Evolutionary conservation across 2,329 filamentous ascomycete genomes (phyloP).

Genomic region (Hansfordia pulvinata): DNA sequence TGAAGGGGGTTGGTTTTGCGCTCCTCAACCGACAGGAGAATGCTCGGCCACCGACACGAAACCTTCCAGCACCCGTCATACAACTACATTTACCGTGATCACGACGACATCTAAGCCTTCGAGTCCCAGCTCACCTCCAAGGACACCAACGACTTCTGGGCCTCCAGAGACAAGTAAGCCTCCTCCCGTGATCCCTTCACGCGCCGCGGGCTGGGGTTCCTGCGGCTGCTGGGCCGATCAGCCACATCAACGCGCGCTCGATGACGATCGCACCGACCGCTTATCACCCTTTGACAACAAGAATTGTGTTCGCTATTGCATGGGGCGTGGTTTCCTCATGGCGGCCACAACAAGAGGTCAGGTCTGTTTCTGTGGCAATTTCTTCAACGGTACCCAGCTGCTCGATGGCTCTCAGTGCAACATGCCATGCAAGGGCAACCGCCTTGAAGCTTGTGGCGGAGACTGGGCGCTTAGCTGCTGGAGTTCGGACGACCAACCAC

Average conservation of each 20-base stretch:
- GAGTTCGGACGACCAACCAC: conserved; percentile 20
- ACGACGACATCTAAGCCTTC: not conserved
- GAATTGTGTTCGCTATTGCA: conserved; percentile 33
- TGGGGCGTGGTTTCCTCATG: conserved; percentile 25
- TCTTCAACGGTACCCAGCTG: conserved; percentile 21
- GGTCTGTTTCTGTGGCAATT: conserved; percentile 33
- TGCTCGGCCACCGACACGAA: not conserved
- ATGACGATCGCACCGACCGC: conserved; percentile 4
- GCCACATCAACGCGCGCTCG: conserved; percentile 9
- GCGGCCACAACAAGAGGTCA: conserved; percentile 34
- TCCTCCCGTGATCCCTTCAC: conserved; percentile 7
- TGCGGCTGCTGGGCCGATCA: conserved; percentile 18
- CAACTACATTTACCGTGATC: conserved; percentile 1
- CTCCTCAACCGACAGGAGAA: conserved; percentile 10
- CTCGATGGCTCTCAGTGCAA: conserved; percentile 30
- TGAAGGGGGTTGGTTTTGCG: conserved; percentile 21
- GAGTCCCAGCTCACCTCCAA: conserved; percentile 1
- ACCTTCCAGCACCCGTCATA: conserved; percentile 1
- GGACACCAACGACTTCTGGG: too few relatives aligned
- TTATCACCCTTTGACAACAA: conserved; percentile 12
- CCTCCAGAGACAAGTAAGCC: conserved; percentile 4
- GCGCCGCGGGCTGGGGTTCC: conserved; percentile 13
- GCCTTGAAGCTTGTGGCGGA: conserved; percentile 35
- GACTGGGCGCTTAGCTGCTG: conserved; percentile 30
- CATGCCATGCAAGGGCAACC: conserved; percentile 35